These are phyloP conservation scores for Fraxinus velutina DNA, from an alignment of 305 asterid genomes.

Conservation along the genomic window DNA sequence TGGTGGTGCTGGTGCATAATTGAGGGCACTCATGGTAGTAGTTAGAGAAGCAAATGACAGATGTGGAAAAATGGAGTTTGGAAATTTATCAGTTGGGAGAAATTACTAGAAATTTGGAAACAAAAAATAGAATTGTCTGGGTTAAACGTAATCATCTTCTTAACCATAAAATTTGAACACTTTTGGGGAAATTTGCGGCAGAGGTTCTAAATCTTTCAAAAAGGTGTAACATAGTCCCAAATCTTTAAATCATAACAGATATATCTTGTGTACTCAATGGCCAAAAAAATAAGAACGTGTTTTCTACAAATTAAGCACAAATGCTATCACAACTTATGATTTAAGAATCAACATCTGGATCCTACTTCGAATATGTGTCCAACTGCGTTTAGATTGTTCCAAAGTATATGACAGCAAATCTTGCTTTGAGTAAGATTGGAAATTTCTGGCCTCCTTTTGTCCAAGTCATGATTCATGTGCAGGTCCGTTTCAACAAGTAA, in stretches of 20 bases:
- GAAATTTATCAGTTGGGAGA: background rate
- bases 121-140: background rate
- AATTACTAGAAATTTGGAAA: background rate
- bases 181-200: background rate
- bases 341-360: no score
- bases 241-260: background rate
- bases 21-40: conserved; percentile 25
- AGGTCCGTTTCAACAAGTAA: background rate
- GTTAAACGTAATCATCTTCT: background rate
- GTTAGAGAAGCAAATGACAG: background rate
- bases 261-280: background rate
- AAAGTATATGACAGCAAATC: background rate
- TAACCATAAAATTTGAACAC: background rate
- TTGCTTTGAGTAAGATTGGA: background rate
- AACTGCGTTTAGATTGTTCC: background rate
- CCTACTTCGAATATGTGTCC: background rate
- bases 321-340: background rate
- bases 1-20: conserved; percentile 24
- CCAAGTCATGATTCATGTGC: background rate
- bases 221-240: background rate
- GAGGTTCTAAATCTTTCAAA: background rate
- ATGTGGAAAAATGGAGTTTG: background rate
- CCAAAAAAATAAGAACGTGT: no score
- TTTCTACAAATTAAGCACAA: background rate
- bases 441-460: background rate